Conservation (phyloP, 768 basidiomycete species). For the Tricholoma matsutake region DNA sequence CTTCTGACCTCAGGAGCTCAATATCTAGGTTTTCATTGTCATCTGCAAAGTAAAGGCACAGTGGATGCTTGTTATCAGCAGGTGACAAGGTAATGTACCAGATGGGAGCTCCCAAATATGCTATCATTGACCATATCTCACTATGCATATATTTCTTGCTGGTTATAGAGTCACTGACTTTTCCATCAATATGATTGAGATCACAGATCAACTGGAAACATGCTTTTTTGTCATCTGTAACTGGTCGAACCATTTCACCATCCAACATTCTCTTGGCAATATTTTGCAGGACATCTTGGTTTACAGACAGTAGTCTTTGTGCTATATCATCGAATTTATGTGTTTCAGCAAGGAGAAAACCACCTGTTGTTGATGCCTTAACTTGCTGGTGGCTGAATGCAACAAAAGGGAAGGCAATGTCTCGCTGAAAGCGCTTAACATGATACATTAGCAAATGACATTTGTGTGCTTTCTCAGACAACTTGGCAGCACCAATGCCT, state of each 20-base stretch:
- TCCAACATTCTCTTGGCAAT: too few species aligned
- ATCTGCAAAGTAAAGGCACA: slow-evolving; percentile 4
- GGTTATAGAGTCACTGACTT: slow-evolving; percentile 22
- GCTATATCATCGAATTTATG: too few species aligned
- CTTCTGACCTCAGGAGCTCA: neutral
- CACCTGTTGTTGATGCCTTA: slow-evolving; percentile 15
- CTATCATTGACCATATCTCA: slow-evolving; percentile 20
- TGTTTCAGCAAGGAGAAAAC: too few species aligned
- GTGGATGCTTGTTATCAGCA: neutral
- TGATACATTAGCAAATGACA: slow-evolving; percentile 28
- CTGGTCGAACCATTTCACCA: too few species aligned
- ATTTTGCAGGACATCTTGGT: too few species aligned
- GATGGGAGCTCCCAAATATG: slow-evolving; percentile 23
- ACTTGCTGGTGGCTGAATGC: slow-evolving; percentile 24
- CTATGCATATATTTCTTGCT: slow-evolving; percentile 20
- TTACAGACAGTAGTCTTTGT: too few species aligned
- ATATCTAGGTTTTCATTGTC: neutral
- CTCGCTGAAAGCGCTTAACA: slow-evolving; percentile 30
- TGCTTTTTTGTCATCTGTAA: too few species aligned
- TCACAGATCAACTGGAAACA: too few species aligned
- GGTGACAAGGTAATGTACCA: slow-evolving; percentile 35
- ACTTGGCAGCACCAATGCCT: neutral
- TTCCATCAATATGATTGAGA: too few species aligned
- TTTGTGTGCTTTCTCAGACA: slow-evolving; percentile 15
- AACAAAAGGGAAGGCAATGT: too few species aligned